phyloP scores from a whole-genome alignment of 106 monocot species.

The Apostasia shenzhenica region DNA sequence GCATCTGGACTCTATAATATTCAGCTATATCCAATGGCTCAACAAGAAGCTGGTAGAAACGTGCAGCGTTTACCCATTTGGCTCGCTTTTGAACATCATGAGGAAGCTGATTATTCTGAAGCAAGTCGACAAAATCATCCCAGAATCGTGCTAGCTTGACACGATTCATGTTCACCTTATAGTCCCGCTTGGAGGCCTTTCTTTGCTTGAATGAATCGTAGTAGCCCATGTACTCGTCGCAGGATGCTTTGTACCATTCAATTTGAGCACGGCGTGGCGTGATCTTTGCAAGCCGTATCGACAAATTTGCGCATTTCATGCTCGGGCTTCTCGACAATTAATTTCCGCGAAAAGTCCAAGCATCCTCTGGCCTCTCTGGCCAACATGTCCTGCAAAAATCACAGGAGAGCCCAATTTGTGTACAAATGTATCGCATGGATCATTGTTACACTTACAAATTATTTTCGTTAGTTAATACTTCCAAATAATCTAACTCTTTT shows the following conservation, averaged over 20 bases:
- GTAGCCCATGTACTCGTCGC: conserved; percentile 41
- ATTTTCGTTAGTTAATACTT: background rate
- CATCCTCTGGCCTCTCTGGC: conserved; percentile 27
- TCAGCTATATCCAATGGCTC: conserved; percentile 64
- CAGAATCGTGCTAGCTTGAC: conserved; percentile 48
- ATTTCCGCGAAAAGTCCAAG: conserved; percentile 24
- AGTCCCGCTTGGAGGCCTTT: conserved; percentile 16
- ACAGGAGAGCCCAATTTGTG: too few species aligned
- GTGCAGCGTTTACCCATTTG: conserved; percentile 58
- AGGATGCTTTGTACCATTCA: conserved; percentile 57
- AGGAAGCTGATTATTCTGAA: conserved; percentile 41
- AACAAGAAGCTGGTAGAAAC: conserved; percentile 49
- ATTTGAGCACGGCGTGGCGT: conserved; percentile 51
- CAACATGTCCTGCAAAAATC: conserved; percentile 23
- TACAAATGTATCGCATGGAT: background rate
- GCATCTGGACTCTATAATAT: conserved; percentile 28
- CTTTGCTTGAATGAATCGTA: conserved; percentile 51
- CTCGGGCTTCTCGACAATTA: conserved; percentile 23
- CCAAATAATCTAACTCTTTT: background rate
- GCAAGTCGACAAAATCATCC: conserved; percentile 39
- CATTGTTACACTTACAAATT: background rate
- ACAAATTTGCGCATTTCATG: conserved; percentile 29
- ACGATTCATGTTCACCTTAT: conserved; percentile 39
- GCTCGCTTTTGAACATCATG: conserved; percentile 33
- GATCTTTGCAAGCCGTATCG: conserved; percentile 27